Conservation (phyloP, 352 stramenopile species). For the Phytophthora pisi region DNA sequence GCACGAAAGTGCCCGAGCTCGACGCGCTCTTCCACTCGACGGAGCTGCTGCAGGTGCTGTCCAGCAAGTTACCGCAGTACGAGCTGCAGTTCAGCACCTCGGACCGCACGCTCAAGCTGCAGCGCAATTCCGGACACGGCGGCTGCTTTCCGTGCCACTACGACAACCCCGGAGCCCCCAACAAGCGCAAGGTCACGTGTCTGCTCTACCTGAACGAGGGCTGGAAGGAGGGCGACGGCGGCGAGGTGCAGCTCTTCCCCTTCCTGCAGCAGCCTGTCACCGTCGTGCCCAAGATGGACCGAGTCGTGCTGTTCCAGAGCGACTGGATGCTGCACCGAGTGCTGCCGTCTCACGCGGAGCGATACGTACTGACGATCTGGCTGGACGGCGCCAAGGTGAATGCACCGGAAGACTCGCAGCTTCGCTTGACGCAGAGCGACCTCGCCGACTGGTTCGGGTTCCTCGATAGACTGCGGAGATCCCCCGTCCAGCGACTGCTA, state of each 20-base stretch:
- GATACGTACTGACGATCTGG: conserved; percentile 76
- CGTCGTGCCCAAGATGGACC: conserved; percentile 74
- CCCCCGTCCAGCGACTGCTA: conserved; percentile 72
- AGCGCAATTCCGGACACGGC: conserved; percentile 74
- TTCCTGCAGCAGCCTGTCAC: conserved; percentile 67
- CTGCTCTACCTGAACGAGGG: conserved; percentile 81
- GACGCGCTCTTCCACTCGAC: conserved; percentile 72
- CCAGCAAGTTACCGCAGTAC: conserved; percentile 58
- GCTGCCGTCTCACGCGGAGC: conserved; percentile 52
- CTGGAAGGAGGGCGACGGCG: conserved; percentile 69
- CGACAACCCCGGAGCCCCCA: conserved; percentile 80
- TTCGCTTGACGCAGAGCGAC: conserved; percentile 68
- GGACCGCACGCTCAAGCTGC: conserved; percentile 74
- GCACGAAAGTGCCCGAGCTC: conserved; percentile 62
- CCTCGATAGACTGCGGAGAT: conserved; percentile 57
- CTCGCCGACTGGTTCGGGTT: conserved; percentile 73
- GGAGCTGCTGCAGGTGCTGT: conserved; percentile 54
- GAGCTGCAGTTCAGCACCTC: conserved; percentile 64
- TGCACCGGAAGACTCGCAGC: conserved; percentile 55
- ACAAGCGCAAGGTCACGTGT: conserved; percentile 81
- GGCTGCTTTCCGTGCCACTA: conserved; percentile 87
- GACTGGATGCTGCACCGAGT: conserved; percentile 80
- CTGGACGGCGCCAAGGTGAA: conserved; percentile 63
- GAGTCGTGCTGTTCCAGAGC: conserved; percentile 72
- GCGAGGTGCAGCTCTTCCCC: conserved; percentile 78